Percentiles rank a stretch among this genome's conserved stretches.
Conservation (phyloP, 106 monocot species). For the Cymbidium sinense region DNA sequence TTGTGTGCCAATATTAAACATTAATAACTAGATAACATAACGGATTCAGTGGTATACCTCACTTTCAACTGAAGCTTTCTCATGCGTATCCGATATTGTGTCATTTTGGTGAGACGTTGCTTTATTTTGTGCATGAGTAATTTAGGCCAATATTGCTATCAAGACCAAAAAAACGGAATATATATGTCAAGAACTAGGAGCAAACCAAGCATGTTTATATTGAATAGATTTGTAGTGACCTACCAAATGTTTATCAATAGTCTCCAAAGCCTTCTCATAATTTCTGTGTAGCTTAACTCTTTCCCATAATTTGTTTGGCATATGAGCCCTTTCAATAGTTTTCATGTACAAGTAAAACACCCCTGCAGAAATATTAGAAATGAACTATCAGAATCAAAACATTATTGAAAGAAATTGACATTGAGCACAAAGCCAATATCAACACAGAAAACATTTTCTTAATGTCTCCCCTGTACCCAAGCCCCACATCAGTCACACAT, state of each 20-base stretch:
- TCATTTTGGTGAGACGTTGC: constrained; percentile 97
- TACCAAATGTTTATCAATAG: constrained; percentile 87
- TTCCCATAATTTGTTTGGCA: constrained; percentile 90
- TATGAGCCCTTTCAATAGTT: constrained; percentile 95
- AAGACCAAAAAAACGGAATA: constrained; percentile 5
- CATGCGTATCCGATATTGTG: constrained; percentile 90
- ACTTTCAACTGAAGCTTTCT: constrained; percentile 92
- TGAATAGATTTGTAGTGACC: constrained; percentile 4
- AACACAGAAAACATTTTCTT: not conserved
- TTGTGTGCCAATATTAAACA: not conserved
- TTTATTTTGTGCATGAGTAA: constrained; percentile 93
- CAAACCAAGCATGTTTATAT: not conserved
- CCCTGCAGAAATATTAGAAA: constrained; percentile 36
- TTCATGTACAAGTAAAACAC: constrained; percentile 94
- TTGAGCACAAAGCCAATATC: not conserved
- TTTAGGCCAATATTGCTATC: constrained; percentile 92
- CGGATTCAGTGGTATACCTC: constrained; percentile 38
- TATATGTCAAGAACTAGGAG: not conserved
- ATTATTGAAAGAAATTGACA: not conserved
- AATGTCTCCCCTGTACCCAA: not conserved
- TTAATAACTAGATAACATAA: not conserved
- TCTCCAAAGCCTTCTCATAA: constrained; percentile 90
- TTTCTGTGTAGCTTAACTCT: constrained; percentile 88
- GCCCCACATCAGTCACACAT: not conserved
- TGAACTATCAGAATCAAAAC: not conserved